These are phyloP conservation scores for Ceriops zippeliana DNA, from an alignment of 345 rosid genomes.

Conservation along the genomic window DNA sequence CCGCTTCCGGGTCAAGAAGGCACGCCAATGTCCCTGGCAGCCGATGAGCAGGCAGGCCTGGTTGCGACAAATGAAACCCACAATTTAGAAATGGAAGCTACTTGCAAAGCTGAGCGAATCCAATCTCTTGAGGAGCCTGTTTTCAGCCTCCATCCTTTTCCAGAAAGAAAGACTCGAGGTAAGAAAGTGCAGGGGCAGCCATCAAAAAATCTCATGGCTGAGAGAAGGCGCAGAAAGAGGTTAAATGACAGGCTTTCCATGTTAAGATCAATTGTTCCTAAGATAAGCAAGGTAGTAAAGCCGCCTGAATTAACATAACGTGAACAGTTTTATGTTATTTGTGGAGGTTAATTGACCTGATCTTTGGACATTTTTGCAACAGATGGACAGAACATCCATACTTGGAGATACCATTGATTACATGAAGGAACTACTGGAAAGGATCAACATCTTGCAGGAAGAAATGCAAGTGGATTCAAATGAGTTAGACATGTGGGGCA, in stretches of 20 bases:
- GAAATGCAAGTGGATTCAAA: constrained; percentile 15
- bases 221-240: constrained; percentile 40
- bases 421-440: constrained; percentile 27
- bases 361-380: background rate
- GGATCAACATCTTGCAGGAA: constrained; percentile 24
- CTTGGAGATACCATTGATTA: constrained; percentile 30
- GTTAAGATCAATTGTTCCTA: constrained; percentile 44
- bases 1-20: constrained; percentile 38
- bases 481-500: constrained; percentile 7
- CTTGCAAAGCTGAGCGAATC: constrained; percentile 39
- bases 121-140: constrained; percentile 33
- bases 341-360: constrained; percentile 3
- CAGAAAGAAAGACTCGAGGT: constrained; percentile 31
- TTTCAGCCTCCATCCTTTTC: constrained; percentile 29
- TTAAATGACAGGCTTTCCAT: constrained; percentile 36
- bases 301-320: background rate
- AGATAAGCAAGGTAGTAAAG: constrained; percentile 43
- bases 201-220: constrained; percentile 43
- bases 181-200: constrained; percentile 33
- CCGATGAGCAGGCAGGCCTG: constrained; percentile 30
- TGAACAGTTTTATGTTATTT: background rate
- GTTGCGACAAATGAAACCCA: constrained; percentile 22
- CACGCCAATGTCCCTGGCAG: constrained; percentile 27
- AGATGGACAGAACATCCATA: constrained; percentile 38
- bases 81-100: constrained; percentile 20